A percentile compares a stretch with the other conserved stretches of the same genome.
phyloP scores from a whole-genome alignment of 2,329 filamentous ascomycete genomes.

The Colletotrichum australisinense region DNA sequence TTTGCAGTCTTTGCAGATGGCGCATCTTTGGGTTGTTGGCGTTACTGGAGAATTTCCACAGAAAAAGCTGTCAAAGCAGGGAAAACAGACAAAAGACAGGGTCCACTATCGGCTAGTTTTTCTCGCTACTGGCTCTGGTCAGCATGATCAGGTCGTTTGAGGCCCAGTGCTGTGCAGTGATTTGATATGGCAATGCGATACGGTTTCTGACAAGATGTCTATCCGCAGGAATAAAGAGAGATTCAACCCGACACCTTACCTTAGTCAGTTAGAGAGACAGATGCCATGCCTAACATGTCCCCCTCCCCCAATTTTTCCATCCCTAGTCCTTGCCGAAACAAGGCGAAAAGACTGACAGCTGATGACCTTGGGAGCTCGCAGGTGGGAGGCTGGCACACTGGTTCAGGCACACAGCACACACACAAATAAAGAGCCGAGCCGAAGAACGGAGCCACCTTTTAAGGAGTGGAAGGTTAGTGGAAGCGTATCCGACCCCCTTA shows the following conservation, averaged over 20 bases:
- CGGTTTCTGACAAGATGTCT: neutral
- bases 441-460: conserved; percentile 20
- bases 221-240: neutral
- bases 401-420: neutral
- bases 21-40: neutral
- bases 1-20: neutral
- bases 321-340: neutral
- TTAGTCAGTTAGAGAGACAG: neutral
- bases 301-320: neutral
- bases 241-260: neutral
- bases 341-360: neutral
- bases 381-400: too few species aligned
- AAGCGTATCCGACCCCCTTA: conserved; percentile 25
- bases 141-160: too few species aligned
- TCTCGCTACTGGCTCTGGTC: neutral
- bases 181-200: neutral
- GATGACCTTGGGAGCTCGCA: neutral
- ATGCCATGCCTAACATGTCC: neutral
- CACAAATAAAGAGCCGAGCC: conserved; percentile 19
- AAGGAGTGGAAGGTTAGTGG: conserved; percentile 8
- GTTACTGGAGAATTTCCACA: conserved; percentile 2
- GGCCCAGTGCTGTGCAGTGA: neutral
- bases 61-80: conserved; percentile 21
- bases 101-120: neutral
- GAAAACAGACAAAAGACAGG: neutral